A percentile compares a stretch with the other conserved stretches of the same genome.
Evolutionary conservation across 2,329 filamentous ascomycete genomes (phyloP).

Genomic region (Ceratocystis harringtonii): DNA sequence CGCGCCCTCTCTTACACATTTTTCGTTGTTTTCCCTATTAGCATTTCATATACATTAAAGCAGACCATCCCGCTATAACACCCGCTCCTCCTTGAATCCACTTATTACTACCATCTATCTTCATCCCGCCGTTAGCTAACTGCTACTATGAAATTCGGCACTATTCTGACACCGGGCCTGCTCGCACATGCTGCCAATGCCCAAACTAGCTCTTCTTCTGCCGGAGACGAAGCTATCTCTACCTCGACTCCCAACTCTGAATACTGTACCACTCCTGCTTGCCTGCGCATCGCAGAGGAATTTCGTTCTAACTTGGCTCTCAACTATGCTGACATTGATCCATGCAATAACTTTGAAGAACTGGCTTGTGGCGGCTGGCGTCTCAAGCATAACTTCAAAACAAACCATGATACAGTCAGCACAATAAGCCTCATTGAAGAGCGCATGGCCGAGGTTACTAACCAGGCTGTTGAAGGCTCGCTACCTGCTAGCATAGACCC

Average conservation of each 20-base stretch:
- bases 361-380: slow-evolving; percentile 54
- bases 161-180: neutral
- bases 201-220: neutral
- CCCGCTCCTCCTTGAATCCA: no score
- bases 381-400: slow-evolving; percentile 46
- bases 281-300: slow-evolving; percentile 24
- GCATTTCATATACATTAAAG: no score
- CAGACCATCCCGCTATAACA: no score
- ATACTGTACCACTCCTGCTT: slow-evolving; percentile 21
- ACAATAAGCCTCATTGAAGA: slow-evolving; percentile 47
- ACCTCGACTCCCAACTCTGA: neutral
- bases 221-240: neutral
- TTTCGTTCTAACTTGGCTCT: slow-evolving; percentile 22
- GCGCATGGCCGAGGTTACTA: slow-evolving; percentile 41
- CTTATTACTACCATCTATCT: no score
- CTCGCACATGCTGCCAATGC: neutral
- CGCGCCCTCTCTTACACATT: no score
- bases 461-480: slow-evolving; percentile 46
- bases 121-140: no score
- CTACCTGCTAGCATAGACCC: slow-evolving; percentile 28
- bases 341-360: slow-evolving; percentile 54
- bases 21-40: no score
- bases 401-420: slow-evolving; percentile 46
- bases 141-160: neutral
- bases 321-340: slow-evolving; percentile 46